A percentile compares a stretch with the other conserved stretches of the same genome.
phyloP scores from a whole-genome alignment of 306 rosid genomes.

The Cyamopsis tetragonoloba region DNA sequence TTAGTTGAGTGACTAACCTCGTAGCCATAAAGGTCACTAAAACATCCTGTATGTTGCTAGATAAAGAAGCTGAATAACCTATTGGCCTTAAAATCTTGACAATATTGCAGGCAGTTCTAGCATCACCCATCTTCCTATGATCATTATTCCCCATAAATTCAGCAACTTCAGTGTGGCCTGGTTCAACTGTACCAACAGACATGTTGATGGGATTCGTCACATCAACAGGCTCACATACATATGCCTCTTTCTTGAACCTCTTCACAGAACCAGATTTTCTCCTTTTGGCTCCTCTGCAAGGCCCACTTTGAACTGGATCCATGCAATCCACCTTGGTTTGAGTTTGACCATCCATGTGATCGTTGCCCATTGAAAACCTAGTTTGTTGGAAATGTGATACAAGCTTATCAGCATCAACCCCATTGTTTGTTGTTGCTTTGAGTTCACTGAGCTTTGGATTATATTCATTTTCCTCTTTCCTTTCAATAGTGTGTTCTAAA shows the following conservation, averaged over 20 bases:
- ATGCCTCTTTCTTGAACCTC: constrained; percentile 63
- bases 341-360: constrained; percentile 27
- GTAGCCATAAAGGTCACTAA: constrained; percentile 61
- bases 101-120: constrained; percentile 38
- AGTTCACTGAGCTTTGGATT: constrained; percentile 88
- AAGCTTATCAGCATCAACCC: constrained; percentile 39
- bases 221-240: constrained; percentile 30
- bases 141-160: constrained; percentile 37
- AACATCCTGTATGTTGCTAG: constrained; percentile 52
- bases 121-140: constrained; percentile 35
- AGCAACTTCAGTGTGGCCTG: constrained; percentile 18
- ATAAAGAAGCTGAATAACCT: constrained; percentile 62
- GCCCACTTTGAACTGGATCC: constrained; percentile 41
- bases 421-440: constrained; percentile 40
- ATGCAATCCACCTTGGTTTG: constrained; percentile 28
- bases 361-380: constrained; percentile 27
- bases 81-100: constrained; percentile 77
- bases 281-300: constrained; percentile 74
- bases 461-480: constrained; percentile 42
- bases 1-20: constrained; percentile 54
- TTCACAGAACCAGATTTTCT: constrained; percentile 85
- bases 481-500: constrained; percentile 27
- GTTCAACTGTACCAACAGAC: constrained; percentile 34
- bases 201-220: constrained; percentile 35
- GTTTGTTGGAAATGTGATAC: constrained; percentile 48